Percentiles rank a stretch among this genome's conserved stretches.
Conservation (phyloP, 768 basidiomycete species). For the Agaricus subrufescens region DNA sequence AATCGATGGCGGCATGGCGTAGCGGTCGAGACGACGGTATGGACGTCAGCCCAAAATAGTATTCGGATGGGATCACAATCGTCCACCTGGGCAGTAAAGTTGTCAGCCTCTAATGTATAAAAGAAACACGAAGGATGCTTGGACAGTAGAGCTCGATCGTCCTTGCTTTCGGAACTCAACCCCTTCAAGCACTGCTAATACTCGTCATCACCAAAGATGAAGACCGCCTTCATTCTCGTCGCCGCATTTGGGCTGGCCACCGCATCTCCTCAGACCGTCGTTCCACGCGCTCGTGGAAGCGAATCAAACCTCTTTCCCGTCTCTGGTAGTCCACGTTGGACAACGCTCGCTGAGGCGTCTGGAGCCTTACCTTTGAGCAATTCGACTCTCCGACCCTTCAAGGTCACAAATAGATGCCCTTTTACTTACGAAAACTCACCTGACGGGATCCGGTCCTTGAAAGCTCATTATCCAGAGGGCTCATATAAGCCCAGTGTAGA, state of each 20-base stretch:
- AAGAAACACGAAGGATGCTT: no score
- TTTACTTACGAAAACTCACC: conserved; percentile 29
- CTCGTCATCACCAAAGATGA: not conserved
- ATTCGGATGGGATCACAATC: no score
- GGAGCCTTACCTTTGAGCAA: conserved; percentile 11
- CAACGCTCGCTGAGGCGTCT: conserved; percentile 10
- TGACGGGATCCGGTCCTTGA: conserved; percentile 40
- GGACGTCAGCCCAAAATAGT: no score
- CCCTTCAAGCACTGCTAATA: not conserved
- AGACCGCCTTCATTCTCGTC: conserved; percentile 1
- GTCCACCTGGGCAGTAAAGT: no score
- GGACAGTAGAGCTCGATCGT: no score
- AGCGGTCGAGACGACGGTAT: no score
- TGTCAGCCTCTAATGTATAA: no score
- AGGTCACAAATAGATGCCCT: conserved; percentile 6
- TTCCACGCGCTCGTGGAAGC: not conserved
- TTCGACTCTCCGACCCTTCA: conserved; percentile 10
- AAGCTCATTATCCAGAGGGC: conserved; percentile 43
- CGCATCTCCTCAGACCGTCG: conserved; percentile 3
- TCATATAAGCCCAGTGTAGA: conserved; percentile 39
- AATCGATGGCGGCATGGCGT: no score
- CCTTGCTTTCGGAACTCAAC: no score
- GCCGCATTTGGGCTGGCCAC: conserved; percentile 4
- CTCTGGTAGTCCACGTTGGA: conserved; percentile 12
- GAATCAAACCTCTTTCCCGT: conserved; percentile 12